Conservation (phyloP, 805 yeast genomes). For the Starmerella etchellsii region DNA sequence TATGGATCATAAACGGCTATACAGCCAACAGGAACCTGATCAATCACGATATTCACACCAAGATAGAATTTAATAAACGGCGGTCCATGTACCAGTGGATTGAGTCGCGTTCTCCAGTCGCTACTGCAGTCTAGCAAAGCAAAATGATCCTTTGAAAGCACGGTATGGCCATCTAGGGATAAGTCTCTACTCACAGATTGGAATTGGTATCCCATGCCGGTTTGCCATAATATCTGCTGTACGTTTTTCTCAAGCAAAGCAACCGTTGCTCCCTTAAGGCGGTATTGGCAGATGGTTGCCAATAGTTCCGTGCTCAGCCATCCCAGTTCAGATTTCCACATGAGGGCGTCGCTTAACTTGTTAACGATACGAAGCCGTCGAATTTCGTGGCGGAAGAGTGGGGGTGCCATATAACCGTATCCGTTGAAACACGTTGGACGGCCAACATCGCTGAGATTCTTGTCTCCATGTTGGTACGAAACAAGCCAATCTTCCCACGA, state of each 20-base stretch:
- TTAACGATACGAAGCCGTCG: slow-evolving; percentile 35
- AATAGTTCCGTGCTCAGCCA: slow-evolving; percentile 31
- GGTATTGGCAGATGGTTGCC: slow-evolving; percentile 31
- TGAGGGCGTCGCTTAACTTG: slow-evolving; percentile 30
- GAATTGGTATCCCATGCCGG: slow-evolving; percentile 39
- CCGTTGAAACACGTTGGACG: slow-evolving; percentile 43
- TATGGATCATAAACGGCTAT: slow-evolving; percentile 44
- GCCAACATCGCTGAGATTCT: slow-evolving; percentile 29
- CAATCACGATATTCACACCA: slow-evolving; percentile 43
- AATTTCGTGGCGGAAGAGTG: slow-evolving; percentile 42
- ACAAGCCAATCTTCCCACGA: slow-evolving; percentile 21
- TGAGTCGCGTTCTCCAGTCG: slow-evolving; percentile 57
- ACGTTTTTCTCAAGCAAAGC: slow-evolving; percentile 41
- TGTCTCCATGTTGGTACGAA: slow-evolving; percentile 9
- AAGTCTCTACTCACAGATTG: slow-evolving; percentile 29
- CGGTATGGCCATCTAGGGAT: slow-evolving; percentile 57
- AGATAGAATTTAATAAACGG: slow-evolving; percentile 52
- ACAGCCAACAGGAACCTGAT: slow-evolving; percentile 41
- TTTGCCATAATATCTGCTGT: slow-evolving; percentile 40
- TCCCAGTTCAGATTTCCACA: slow-evolving; percentile 37
- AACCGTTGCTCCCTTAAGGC: slow-evolving; percentile 42
- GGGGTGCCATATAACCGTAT: slow-evolving; percentile 44
- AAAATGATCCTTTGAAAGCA: slow-evolving; percentile 45
- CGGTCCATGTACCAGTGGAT: slow-evolving; percentile 50
- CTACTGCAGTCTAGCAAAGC: slow-evolving; percentile 44